Evolutionary conservation across 768 basidiomycete genomes (phyloP), one percentile per base, ranked within the genome.

Genomic region (Boletus tomentosulus): DNA sequence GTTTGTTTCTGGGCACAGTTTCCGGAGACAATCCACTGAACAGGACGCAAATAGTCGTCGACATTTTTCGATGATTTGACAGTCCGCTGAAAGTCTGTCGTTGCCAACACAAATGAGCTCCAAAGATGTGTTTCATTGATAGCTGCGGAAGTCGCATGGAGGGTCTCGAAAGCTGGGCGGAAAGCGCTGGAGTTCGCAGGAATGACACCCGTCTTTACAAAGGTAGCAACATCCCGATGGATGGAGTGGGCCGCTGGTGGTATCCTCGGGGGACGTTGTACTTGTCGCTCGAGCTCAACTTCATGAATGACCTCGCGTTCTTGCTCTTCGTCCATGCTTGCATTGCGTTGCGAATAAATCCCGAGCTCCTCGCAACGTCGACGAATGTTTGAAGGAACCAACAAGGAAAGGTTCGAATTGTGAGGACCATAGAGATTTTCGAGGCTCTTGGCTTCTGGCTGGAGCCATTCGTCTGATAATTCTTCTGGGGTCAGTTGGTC

Each of bases 251-350:
- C 19, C 1, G 53, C 41, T 4, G 19, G 19, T 19, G 19, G 19
- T 19, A 19, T 1, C 19, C 19, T 19, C 19, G 19, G 19, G 19
- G 19, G 47, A 3, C 34, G 39, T 16, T 48, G 25, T 15, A 38
- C n/a, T 42, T 79, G 64, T 2, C 60, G 57, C 56, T 78, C 75
- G n/a, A 58, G 58, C 53, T 78, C 76, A 6, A 70, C 62, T 55
- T 79, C 77, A 35, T 73, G 72, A 6, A 55, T 58, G 10, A 78
- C 65, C 53, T 79, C 76, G 43, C 77, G 64, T 56, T 78, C 78
- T 46, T 78, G 77, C 45, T 79, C 78, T 54, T 79, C 76, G 19
- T 73, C 73, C 56, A 75, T 57, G 15, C 50, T 57, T 16, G 44
- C 51, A 24, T 61, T 55, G 15, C 54, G 38, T 1, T 72, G 35